Evolutionary conservation across 2,329 filamentous ascomycete genomes (phyloP).

Genomic region (Venturiaceae sp.): DNA sequence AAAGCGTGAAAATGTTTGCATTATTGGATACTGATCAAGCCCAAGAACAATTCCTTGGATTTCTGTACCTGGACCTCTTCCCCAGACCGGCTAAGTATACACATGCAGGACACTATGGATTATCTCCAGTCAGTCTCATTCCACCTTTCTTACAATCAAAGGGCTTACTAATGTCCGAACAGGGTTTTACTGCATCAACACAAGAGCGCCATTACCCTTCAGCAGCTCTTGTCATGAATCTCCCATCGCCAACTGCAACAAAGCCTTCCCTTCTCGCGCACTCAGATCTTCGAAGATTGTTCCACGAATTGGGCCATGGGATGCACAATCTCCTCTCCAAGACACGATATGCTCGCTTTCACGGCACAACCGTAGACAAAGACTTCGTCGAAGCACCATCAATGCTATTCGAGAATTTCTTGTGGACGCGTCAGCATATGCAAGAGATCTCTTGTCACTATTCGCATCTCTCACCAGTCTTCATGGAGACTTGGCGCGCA

Average conservation of each 20-base stretch:
- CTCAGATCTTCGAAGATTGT: conserved; percentile 43
- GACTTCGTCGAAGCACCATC: conserved; percentile 65
- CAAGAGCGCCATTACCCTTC: conserved; percentile 42
- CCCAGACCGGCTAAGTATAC: neutral
- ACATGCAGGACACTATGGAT: neutral
- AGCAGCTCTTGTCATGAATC: conserved; percentile 47
- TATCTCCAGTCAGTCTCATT: neutral
- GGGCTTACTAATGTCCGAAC: too few relatives aligned
- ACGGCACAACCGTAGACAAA: conserved; percentile 55
- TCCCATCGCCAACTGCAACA: conserved; percentile 39
- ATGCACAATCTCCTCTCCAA: conserved; percentile 60
- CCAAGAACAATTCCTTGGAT: conserved; percentile 45
- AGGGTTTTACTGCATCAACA: conserved; percentile 40
- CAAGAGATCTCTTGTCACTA: conserved; percentile 44
- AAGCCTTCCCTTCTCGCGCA: conserved; percentile 47
- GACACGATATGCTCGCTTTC: conserved; percentile 55
- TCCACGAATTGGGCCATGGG: conserved; percentile 55
- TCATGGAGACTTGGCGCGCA: conserved; percentile 31
- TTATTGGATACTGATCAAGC: conserved; percentile 45
- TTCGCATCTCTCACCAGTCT: conserved; percentile 38
- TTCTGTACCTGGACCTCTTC: conserved; percentile 50
- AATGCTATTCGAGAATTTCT: conserved; percentile 71
- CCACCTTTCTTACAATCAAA: too few relatives aligned
- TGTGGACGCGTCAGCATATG: conserved; percentile 58
- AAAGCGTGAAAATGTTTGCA: conserved; percentile 44